Evolutionary conservation across 2,329 filamentous ascomycete genomes (phyloP), one percentile per base, ranked within the genome.

Genomic region (Sarocladiaceae sp.): DNA sequence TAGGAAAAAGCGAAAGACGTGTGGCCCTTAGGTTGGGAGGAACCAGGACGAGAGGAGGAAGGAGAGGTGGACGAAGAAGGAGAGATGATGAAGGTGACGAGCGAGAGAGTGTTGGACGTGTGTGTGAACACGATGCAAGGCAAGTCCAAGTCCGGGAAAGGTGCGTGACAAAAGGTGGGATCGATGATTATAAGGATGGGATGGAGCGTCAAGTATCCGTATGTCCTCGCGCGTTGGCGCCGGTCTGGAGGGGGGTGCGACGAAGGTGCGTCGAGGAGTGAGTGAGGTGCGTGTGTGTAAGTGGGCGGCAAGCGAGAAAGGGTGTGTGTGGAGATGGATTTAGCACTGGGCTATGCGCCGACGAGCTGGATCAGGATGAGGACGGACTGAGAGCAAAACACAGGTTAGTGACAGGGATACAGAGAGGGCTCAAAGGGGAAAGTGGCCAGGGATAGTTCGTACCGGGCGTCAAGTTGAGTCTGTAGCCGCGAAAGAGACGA

Each of bases 101-200:
- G 16, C 24, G 37, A 41, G 37, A 41, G 37, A 18, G 37, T 29
- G 37, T 41, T 24, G 37, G 12, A 24, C 37, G 37, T 41, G 37
- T 23, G 23, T 41, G 19, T 41, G 24, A 41, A 41, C 37, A 41
- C 37, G 37, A 41, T 41, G 37, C 37, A 41, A 24, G 21, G 19
- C 37, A 29, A 29, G 37, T 13, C n/a, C 34, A 39, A 26, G 34
- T n/a, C 39, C 9, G 26, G 35, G 35, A 13, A 40, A 40, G 35
- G 15, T 21, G 27, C 32, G 26, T 18, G 26, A 18, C 21, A 24
- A 32, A 33, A 43, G 40, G 40, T 43, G 40, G 40, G 40, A 43
- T 43, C 40, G 40, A 32, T 16, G 40, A 43, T 43, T 43, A 43
- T 43, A 43, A 43, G 40, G 29, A 43, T 43, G 27, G 26, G 27